These are phyloP conservation scores for Colletotrichum sojae DNA, from an alignment of 2,329 filamentous ascomycete species.

Conservation along the genomic window DNA sequence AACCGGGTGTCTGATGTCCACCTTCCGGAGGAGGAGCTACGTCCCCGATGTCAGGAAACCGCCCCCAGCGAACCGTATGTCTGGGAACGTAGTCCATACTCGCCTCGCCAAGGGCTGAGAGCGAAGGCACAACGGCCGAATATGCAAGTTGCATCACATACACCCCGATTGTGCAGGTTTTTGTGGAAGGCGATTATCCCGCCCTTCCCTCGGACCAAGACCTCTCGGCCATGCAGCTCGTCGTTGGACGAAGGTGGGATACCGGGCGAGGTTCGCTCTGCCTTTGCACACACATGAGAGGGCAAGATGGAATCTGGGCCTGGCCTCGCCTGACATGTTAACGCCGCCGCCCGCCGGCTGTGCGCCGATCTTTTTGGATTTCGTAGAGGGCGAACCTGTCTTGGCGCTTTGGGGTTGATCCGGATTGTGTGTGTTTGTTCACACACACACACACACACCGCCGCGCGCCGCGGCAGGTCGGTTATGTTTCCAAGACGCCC, in stretches of 20 bases:
- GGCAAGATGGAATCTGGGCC: neutral
- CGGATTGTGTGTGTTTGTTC: neutral
- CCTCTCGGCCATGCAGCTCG: constrained; percentile 20
- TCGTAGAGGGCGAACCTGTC: constrained; percentile 13
- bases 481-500: constrained; percentile 25
- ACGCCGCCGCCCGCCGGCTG: constrained; percentile 19
- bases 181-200: constrained; percentile 13
- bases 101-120: too few relatives aligned
- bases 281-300: neutral
- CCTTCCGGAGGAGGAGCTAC: neutral
- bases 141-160: constrained; percentile 17
- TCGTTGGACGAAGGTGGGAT: constrained; percentile 11
- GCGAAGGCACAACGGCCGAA: constrained; percentile 1
- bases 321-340: constrained; percentile 33
- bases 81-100: constrained; percentile 26
- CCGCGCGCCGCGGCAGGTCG: constrained; percentile 10
- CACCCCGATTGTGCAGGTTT: constrained; percentile 1
- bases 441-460: neutral
- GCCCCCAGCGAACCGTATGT: constrained; percentile 23
- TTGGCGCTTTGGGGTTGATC: constrained; percentile 35
- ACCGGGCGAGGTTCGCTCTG: neutral
- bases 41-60: constrained; percentile 27
- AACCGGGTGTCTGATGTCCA: constrained; percentile 27
- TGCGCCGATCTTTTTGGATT: constrained; percentile 15
- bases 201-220: constrained; percentile 27